phyloP scores from a whole-genome alignment of 2,329 filamentous ascomycete genomes.

The Thielaviopsis populi region DNA sequence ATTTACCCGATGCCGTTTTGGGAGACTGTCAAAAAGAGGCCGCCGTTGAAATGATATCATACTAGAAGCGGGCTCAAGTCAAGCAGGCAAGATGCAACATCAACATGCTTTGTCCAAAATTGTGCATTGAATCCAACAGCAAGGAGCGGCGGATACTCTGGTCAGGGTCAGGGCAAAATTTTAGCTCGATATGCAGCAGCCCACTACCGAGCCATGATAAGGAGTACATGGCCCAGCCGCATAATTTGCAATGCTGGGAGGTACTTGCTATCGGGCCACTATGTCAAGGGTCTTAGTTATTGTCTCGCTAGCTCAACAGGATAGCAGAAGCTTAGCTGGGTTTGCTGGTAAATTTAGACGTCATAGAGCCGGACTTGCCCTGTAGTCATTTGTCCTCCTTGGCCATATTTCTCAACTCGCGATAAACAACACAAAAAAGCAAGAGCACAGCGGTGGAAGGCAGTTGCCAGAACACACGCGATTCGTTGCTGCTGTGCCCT shows the following conservation, averaged over 20 bases:
- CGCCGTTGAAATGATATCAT: slow-evolving; percentile 2
- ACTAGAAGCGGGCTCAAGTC: not conserved
- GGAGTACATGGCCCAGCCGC: not conserved
- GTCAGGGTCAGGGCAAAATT: not conserved
- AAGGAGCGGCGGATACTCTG: not conserved
- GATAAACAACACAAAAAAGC: not conserved
- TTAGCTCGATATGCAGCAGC: not conserved
- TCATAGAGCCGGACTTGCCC: not conserved
- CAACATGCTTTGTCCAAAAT: not conserved
- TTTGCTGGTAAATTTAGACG: not conserved
- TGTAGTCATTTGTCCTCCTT: not conserved
- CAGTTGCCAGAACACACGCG: too few species aligned
- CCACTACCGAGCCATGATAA: not conserved
- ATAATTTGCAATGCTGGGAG: not conserved
- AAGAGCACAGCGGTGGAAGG: too few species aligned
- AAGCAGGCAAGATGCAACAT: not conserved
- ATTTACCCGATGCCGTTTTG: not conserved
- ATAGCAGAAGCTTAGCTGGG: not conserved
- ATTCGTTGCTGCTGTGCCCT: too few species aligned
- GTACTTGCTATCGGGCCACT: not conserved
- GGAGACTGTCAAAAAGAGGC: not conserved
- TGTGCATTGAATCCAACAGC: slow-evolving; percentile 1
- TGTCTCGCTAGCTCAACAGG: not conserved
- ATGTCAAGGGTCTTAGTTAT: not conserved
- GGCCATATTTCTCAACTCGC: not conserved